Evolutionary conservation across 257 asterid species (phyloP).

Genomic region (Plantago major): DNA sequence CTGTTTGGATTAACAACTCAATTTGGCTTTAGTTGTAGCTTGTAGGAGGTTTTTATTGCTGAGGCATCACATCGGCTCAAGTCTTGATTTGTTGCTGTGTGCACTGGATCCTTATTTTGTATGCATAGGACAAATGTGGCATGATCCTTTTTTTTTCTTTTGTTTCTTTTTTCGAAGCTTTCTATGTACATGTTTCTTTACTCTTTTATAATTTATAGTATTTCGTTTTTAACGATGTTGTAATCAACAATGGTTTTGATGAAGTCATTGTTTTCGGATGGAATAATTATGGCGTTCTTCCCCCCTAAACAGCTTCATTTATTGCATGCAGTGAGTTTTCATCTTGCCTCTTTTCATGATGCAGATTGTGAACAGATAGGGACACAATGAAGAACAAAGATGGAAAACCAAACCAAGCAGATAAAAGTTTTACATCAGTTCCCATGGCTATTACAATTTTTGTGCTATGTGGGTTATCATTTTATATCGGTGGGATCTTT

Average conservation of each 20-base stretch:
- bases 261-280: not conserved
- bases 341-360: not conserved
- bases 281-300: not conserved
- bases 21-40: slow-evolving; percentile 9
- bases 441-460: slow-evolving; percentile 39
- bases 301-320: slow-evolving; percentile 7
- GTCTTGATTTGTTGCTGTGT: not conserved
- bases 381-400: slow-evolving; percentile 49
- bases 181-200: not conserved
- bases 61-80: not conserved
- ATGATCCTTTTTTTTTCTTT: no score
- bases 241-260: no score
- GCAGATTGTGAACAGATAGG: slow-evolving; percentile 26
- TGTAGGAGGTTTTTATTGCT: not conserved
- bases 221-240: not conserved
- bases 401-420: slow-evolving; percentile 36
- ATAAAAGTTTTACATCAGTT: slow-evolving; percentile 30
- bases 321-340: slow-evolving; percentile 6
- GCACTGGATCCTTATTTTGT: not conserved
- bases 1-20: slow-evolving; percentile 18
- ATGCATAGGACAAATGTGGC: not conserved
- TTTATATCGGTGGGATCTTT: slow-evolving; percentile 60
- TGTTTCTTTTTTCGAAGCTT: not conserved
- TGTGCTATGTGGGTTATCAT: slow-evolving; percentile 59
- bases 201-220: not conserved